Percentiles rank a stretch among this genome's conserved stretches.
phyloP scores from a whole-genome alignment of 345 rosid species.

The Bruguiera gymnorhiza region DNA sequence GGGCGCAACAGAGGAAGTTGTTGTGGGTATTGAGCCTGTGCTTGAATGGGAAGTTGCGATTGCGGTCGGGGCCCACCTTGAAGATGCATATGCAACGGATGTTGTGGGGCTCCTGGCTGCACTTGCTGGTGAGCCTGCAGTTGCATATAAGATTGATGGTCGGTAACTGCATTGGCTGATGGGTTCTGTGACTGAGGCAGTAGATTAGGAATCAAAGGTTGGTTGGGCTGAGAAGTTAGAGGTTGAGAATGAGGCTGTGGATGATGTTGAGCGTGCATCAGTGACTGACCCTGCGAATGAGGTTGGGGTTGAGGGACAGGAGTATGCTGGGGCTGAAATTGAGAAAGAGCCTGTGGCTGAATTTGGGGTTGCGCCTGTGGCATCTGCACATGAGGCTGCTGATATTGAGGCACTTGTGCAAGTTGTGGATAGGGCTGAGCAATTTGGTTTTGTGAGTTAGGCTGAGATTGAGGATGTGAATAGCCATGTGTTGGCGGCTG shows the following conservation, averaged over 20 bases:
- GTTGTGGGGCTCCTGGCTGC: conserved; percentile 36
- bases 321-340: conserved; percentile 18
- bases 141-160: conserved; percentile 54
- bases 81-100: conserved; percentile 28
- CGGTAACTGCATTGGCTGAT: conserved; percentile 42
- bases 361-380: conserved; percentile 32
- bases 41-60: conserved; percentile 34
- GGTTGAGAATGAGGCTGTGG: conserved; percentile 21
- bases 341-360: conserved; percentile 18
- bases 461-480: conserved; percentile 30
- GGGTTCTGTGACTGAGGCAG: conserved; percentile 37
- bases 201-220: conserved; percentile 30
- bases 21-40: conserved; percentile 46
- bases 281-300: conserved; percentile 32
- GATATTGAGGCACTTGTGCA: conserved; percentile 36
- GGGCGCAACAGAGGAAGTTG: conserved; percentile 41
- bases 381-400: conserved; percentile 37
- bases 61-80: conserved; percentile 40
- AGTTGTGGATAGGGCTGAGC: conserved; percentile 33
- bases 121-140: conserved; percentile 41
- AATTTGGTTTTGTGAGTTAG: conserved; percentile 21
- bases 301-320: conserved; percentile 15
- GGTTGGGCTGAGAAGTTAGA: conserved; percentile 30
- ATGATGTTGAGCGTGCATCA: conserved; percentile 28
- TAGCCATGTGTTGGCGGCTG: conserved; percentile 20